These are phyloP conservation scores for Suillus subalutaceus DNA, from an alignment of 768 basidiomycete species.

Conservation along the genomic window DNA sequence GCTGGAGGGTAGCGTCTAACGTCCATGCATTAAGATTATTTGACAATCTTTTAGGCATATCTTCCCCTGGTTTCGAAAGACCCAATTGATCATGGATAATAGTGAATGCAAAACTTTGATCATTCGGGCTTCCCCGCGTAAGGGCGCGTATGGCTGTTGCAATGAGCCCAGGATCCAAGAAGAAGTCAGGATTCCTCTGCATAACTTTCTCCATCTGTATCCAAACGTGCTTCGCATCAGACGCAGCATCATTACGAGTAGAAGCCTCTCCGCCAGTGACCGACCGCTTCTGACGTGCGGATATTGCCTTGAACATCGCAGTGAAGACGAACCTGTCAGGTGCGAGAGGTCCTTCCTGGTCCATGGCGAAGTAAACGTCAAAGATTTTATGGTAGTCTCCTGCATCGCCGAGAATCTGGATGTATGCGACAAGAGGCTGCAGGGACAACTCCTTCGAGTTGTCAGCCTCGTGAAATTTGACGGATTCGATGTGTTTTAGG, in stretches of 20 bases:
- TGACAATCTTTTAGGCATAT: constrained; percentile 37
- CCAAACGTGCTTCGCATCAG: constrained; percentile 77
- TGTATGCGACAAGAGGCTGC: constrained; percentile 58
- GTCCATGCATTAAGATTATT: constrained; percentile 49
- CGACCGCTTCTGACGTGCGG: constrained; percentile 19
- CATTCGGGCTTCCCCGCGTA: constrained; percentile 53
- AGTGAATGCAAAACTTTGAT: constrained; percentile 68
- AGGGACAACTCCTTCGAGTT: constrained; percentile 50
- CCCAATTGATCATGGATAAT: constrained; percentile 67
- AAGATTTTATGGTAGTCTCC: constrained; percentile 68
- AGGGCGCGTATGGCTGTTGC: constrained; percentile 57
- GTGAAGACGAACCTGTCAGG: constrained; percentile 66
- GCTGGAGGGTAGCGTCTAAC: constrained; percentile 54
- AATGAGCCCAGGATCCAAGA: constrained; percentile 57
- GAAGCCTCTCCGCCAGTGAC: constrained; percentile 22
- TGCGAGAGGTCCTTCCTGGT: constrained; percentile 61
- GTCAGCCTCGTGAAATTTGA: constrained; percentile 50
- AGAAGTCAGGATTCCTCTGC: constrained; percentile 46
- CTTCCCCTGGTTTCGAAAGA: constrained; percentile 51
- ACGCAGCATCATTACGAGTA: constrained; percentile 46
- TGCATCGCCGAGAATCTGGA: constrained; percentile 65
- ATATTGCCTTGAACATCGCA: constrained; percentile 61
- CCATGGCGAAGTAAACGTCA: constrained; percentile 73
- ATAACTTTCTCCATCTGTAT: constrained; percentile 57
- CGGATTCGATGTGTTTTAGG: constrained; percentile 48